Evolutionary conservation across 2,329 filamentous ascomycete species (phyloP).

Genomic region (Alternaria viburni): DNA sequence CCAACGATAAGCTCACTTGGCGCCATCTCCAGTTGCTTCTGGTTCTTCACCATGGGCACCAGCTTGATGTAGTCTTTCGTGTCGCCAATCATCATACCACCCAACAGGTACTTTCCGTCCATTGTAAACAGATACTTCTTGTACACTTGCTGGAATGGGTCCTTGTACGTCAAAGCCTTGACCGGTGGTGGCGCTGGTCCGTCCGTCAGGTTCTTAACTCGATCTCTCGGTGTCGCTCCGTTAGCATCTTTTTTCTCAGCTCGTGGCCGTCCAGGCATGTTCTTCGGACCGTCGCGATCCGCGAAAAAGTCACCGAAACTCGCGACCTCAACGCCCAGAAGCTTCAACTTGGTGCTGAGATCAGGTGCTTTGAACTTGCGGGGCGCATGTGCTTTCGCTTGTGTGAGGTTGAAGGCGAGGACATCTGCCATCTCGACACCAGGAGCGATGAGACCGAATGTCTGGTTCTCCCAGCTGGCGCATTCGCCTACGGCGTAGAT

Average conservation of each 20-base stretch:
- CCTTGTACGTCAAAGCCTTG: slow-evolving; percentile 85
- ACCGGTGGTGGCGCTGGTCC: slow-evolving; percentile 67
- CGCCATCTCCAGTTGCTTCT: slow-evolving; percentile 77
- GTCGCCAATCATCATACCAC: slow-evolving; percentile 98
- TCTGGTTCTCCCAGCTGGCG: slow-evolving; percentile 85
- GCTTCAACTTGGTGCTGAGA: slow-evolving; percentile 88
- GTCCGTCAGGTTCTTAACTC: slow-evolving; percentile 61
- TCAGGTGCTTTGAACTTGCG: slow-evolving; percentile 81
- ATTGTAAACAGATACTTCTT: slow-evolving; percentile 92
- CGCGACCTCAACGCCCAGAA: slow-evolving; percentile 88
- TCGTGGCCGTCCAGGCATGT: slow-evolving; percentile 66
- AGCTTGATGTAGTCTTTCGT: slow-evolving; percentile 89
- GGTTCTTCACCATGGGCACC: slow-evolving; percentile 83
- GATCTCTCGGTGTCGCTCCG: slow-evolving; percentile 44
- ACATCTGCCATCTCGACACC: slow-evolving; percentile 94
- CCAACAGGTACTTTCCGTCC: slow-evolving; percentile 87
- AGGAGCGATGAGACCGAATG: slow-evolving; percentile 86
- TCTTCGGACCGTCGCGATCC: slow-evolving; percentile 79
- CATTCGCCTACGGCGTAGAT: slow-evolving; percentile 92
- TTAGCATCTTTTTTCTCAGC: slow-evolving; percentile 54
- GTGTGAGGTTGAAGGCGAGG: slow-evolving; percentile 87
- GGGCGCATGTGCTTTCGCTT: slow-evolving; percentile 73
- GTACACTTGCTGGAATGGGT: slow-evolving; percentile 86
- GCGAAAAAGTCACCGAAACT: slow-evolving; percentile 95
- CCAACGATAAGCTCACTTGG: slow-evolving; percentile 86